Evolutionary conservation across 768 basidiomycete genomes (phyloP), one percentile per base, ranked within the genome.

Genomic region (Strobilomyces dryophilus): DNA sequence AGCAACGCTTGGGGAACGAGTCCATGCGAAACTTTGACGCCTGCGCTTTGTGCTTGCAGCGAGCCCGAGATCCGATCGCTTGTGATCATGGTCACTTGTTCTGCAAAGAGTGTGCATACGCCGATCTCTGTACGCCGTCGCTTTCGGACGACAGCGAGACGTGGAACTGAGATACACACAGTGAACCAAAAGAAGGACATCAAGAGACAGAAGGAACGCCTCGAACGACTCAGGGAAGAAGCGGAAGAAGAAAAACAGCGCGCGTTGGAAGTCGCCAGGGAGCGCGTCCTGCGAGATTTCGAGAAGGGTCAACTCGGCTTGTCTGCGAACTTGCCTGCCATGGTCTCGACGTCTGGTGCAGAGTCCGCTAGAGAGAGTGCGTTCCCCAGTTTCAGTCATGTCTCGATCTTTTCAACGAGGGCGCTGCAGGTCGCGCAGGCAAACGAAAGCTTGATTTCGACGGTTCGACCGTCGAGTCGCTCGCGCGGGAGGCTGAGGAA

Each of bases 51-150:
- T 99, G 95, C 68, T 74, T 97, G 34, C 84, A 90, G 49, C 78
- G 80, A 39, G 94, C 91, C 6, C 75, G 89, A 45, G 87, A 93
- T 47, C 92, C 95, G 0, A 75, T 95, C 32, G 81, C 86, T 11
- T 98, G 97, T 63, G 61, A 73, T 20, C 80, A 89, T 47, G 97
- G 97, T 0, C 97, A 98, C 70, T 60, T 98, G 21, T 98, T 93
- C 68, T 99, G 97, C 78, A 92, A 89, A 66, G 95, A 98, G 72
- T 98, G 97, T 62, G 87, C 87, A 24, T 83, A 94, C 54, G 82
- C 87, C 2, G 91, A 95, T 64, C 81, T 95, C 27, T 68, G 89
- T 90, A 73, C 66, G 86, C 20, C 27, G 43, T 47, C 32, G n/a
- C 36, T 8, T 51, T 50, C 47, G n/a, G n/a, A n/a, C 15, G 12